Evolutionary conservation across 2,329 filamentous ascomycete genomes (phyloP), one percentile per base, ranked within the genome.

Genomic region (Claviceps humidiphila): DNA sequence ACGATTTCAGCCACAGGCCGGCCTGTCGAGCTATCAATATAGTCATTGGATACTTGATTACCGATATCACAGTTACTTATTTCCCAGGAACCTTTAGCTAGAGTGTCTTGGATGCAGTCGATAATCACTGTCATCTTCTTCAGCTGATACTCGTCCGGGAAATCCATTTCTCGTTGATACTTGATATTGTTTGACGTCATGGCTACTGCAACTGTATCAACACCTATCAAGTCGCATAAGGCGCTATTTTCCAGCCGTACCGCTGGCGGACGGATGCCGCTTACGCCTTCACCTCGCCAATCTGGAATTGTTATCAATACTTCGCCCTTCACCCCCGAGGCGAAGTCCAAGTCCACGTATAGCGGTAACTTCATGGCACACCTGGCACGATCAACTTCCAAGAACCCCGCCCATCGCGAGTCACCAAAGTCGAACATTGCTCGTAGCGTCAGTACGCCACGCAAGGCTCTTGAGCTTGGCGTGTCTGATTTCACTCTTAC

Each of bases 361-460:
- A 81, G 84, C 56, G 85, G 83, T 58, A 90, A 89, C 69, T 75
- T 95, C 54, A 80, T 87, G 58, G 77, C 87, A 55, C 85, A 89
- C 65, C 85, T 95, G 64, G 77, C 85, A 56, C 86, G 85, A 63
- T 83, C 78, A 2, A 71, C 69, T 55, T 77, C 82, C 56, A 85
- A 83, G 72, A 72, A 76, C 42, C 74, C 79, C 9, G 2, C 30
- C 42, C 84, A 87, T 68, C 85, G 87, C 49, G 87, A 93, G 66
- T 96, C 91, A 2, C 89, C 90, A 66, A 97, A 97, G 76, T 96
- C 90, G 54, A 97, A 96, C 76, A 96, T 96, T 68, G 87, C 86
- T 59, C 81, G 82, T 58, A 73, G 73, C 43, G 79, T 81, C 53
- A 78, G 83, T 54, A 90, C 88, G 44, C 90, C 91, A 20, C 86